Evolutionary conservation across 192 early-diverging fungal species (phyloP).

Genomic region (Coemansia sp.): DNA sequence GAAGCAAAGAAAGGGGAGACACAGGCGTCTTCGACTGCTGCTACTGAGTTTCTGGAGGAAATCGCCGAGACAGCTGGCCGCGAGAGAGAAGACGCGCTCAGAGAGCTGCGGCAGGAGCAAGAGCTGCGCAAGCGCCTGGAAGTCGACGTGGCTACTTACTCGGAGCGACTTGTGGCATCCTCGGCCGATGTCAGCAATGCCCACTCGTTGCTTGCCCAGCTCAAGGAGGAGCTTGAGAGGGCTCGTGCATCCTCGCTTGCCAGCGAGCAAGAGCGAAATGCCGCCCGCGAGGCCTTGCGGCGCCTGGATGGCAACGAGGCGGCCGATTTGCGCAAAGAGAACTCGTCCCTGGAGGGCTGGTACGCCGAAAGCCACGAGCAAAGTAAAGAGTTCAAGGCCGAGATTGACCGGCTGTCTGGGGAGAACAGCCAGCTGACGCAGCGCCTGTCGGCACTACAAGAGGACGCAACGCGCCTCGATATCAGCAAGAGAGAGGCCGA

Average conservation of each 20-base stretch:
- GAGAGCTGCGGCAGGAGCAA: constrained; percentile 25
- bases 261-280: constrained; percentile 28
- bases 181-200: constrained; percentile 23
- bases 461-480: constrained; percentile 30
- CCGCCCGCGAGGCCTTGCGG: constrained; percentile 42
- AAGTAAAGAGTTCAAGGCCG: constrained; percentile 31
- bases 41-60: constrained; percentile 35
- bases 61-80: constrained; percentile 42
- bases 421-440: constrained; percentile 51
- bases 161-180: constrained; percentile 17
- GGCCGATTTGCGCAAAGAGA: constrained; percentile 39
- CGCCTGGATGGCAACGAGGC: constrained; percentile 36
- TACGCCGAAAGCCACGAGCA: constrained; percentile 48
- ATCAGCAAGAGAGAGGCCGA: constrained; percentile 33
- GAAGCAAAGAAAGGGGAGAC: constrained; percentile 19
- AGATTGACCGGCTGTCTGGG: constrained; percentile 46
- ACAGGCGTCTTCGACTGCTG: constrained; percentile 13
- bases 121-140: constrained; percentile 48
- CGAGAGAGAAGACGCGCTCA: constrained; percentile 50
- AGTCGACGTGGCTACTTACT: constrained; percentile 30
- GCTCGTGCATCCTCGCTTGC: constrained; percentile 35
- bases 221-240: constrained; percentile 42
- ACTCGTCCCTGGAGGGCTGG: constrained; percentile 44
- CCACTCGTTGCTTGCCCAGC: constrained; percentile 32
- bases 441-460: constrained; percentile 18